Percentiles rank a stretch among this genome's conserved stretches.
These are phyloP conservation scores for Alliaria petiolata DNA, from an alignment of 345 rosid species.

Conservation along the genomic window DNA sequence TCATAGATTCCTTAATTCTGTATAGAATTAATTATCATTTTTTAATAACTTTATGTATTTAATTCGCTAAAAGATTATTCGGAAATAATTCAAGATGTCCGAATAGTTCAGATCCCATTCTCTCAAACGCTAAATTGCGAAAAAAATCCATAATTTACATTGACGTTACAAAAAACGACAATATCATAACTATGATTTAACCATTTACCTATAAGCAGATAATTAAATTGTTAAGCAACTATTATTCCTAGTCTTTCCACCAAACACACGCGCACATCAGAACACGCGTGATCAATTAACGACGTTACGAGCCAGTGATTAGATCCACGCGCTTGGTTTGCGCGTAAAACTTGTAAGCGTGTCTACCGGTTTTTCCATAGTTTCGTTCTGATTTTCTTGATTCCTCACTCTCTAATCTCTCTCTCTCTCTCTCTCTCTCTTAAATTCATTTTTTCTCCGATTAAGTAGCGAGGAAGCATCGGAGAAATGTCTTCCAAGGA, in stretches of 20 bases:
- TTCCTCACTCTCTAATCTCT: not conserved
- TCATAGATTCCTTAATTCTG: not conserved
- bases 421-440: not conserved
- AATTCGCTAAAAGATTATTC: constrained; percentile 1
- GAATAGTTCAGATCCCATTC: not conserved
- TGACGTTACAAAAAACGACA: not conserved
- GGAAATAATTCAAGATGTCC: not conserved
- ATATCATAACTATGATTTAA: no score
- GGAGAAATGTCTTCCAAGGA: constrained; percentile 62
- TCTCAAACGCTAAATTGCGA: not conserved
- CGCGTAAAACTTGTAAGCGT: constrained; percentile 12
- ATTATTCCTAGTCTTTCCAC: not conserved
- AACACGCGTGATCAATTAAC: not conserved
- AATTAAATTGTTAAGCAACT: not conserved
- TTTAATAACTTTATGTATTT: not conserved
- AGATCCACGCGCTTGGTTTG: not conserved
- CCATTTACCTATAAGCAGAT: not conserved
- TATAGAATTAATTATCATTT: no score
- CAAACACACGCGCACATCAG: constrained; percentile 2
- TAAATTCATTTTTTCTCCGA: not conserved
- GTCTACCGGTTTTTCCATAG: not conserved
- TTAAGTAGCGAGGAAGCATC: constrained; percentile 1
- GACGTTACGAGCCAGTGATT: not conserved
- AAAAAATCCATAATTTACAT: no score
- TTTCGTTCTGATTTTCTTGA: no score